phyloP scores from a whole-genome alignment of 1,139 yeast species.

The Citeromyces siamensis region DNA sequence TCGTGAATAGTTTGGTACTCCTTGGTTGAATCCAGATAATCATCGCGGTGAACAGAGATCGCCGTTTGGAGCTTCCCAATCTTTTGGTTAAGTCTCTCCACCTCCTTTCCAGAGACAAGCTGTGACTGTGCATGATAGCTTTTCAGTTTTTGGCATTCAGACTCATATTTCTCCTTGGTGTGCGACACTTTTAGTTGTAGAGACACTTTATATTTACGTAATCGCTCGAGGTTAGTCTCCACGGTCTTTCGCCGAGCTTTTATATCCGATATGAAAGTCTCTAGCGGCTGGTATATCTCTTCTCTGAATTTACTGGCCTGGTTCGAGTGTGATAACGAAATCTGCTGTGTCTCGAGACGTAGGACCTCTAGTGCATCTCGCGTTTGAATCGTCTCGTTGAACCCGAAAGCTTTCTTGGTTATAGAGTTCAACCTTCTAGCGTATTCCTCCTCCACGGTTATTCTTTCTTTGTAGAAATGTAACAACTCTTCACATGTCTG shows the following conservation, averaged over 20 bases:
- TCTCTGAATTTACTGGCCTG: slow-evolving; percentile 30
- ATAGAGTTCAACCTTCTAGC: slow-evolving; percentile 38
- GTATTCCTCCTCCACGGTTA: slow-evolving; percentile 64
- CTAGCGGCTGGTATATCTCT: slow-evolving; percentile 29
- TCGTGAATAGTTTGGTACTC: slow-evolving; percentile 57
- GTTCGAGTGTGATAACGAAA: slow-evolving; percentile 32
- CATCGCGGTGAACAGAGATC: slow-evolving; percentile 35
- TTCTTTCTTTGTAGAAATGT: slow-evolving; percentile 34
- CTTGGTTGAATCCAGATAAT: slow-evolving; percentile 47
- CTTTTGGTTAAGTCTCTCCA: slow-evolving; percentile 53
- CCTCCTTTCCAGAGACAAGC: slow-evolving; percentile 69
- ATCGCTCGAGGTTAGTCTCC: slow-evolving; percentile 29
- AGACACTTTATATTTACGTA: slow-evolving; percentile 25
- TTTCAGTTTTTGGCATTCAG: slow-evolving; percentile 46
- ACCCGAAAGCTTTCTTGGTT: slow-evolving; percentile 38
- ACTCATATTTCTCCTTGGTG: slow-evolving; percentile 39
- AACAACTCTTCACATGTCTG: slow-evolving; percentile 29
- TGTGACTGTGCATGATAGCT: slow-evolving; percentile 47
- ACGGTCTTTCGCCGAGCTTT: slow-evolving; percentile 32
- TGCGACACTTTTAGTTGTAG: slow-evolving; percentile 26
- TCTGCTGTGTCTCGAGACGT: slow-evolving; percentile 38
- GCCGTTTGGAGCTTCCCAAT: slow-evolving; percentile 40
- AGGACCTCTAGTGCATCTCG: slow-evolving; percentile 49
- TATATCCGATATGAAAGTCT: slow-evolving; percentile 26
- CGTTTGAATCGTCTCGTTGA: slow-evolving; percentile 42